Evolutionary conservation across 805 yeast genomes (phyloP), one percentile per base, ranked within the genome.

Genomic region (Candida tammaniensis): DNA sequence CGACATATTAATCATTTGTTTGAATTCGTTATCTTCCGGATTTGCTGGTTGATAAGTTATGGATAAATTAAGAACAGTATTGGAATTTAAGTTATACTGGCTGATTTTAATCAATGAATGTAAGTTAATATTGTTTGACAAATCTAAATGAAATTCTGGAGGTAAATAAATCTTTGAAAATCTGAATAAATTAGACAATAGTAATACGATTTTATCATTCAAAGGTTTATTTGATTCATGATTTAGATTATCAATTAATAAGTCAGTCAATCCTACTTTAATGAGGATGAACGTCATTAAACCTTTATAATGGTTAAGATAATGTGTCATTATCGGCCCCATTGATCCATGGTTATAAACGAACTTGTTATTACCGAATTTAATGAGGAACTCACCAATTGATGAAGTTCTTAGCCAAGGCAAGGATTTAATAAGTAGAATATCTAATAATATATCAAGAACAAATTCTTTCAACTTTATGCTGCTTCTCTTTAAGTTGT

Each of bases 401-500:
- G 36, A 36, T 9, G 55, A 48, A 17, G 36, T 27, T 20, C 44
- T 47, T 13, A 64, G 41, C 82, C 84, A 77, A 0, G 83, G 75
- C 13, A 82, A 57, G 1, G 77, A 64, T 48, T 68, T 68, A 10
- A 86, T 76, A 38, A 80, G 60, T 27, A 93, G 62, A 4, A 83
- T 60, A 48, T 84, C 89, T 27, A 80, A 70, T 25, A 89, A 66
- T 2, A 88, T 67, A 48, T 86, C 94, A 44, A 91, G 61, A 12
- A 89, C 52, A 18, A 78, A 74, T 22, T 76, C 80, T 25, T 86
- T 74, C 4, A 81, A 57, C 24, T 68, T 54, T 1, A 76, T 66
- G 8, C 77, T 72, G n/a, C 78, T 78, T 36, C 73, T 69, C 33
- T 72, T 68, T 27, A 93, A 61, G 52, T 88, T 81, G 27, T 68